Base-by-base conservation (phyloP, 495 filamentous ascomycete species). In the Letharia lupina region DNA sequence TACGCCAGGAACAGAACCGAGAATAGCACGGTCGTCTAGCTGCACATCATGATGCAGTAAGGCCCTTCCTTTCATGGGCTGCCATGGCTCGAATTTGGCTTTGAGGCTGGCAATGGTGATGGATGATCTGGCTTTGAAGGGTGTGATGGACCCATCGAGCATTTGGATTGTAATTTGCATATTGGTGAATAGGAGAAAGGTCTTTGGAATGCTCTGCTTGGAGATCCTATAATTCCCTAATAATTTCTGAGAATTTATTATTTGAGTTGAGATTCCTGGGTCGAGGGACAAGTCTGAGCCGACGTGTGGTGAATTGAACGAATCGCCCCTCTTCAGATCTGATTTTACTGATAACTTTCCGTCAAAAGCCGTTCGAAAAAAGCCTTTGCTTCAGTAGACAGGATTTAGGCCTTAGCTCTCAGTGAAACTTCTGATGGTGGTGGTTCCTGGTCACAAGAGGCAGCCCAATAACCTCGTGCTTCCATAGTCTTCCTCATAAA, bases 71-170 rank as follows among this genome's bases (percentile, higher is more conserved):
- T 45, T 40, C 62, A 63, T 63, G 3, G 45, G 12, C 39, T 39
- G 61, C 61, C 45, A 60, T n/a, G 54, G 56, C n/a, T 47, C 41
- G 20, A 42, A 44, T 20, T 65, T 41, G 28, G 42, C 47, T 58
- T 44, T 58, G 48, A 52, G 31, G 31, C 28, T 40, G 28, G 45
- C 54, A 13, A 54, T 40, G 9, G 52, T 56, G 31, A 56, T 56
- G 52, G 28, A 33, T 56, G 52, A 56, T 35, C 52, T 56, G 31
- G 35, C 52, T 56, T 18, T 56, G 52, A 56, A 56, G 52, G 52
- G 52, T 18, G 33, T n/a, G 16, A 57, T 37, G 16, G 54, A 57
- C 33, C 54, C 54, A 37, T 57, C 33, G 33, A 57, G 54, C 54
- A 57, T 57, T 37, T 57, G 54, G 15, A 57, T 16, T 57, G 54